Evolutionary conservation across 2,329 filamentous ascomycete species (phyloP).

Genomic region (Neobulgaria alba): DNA sequence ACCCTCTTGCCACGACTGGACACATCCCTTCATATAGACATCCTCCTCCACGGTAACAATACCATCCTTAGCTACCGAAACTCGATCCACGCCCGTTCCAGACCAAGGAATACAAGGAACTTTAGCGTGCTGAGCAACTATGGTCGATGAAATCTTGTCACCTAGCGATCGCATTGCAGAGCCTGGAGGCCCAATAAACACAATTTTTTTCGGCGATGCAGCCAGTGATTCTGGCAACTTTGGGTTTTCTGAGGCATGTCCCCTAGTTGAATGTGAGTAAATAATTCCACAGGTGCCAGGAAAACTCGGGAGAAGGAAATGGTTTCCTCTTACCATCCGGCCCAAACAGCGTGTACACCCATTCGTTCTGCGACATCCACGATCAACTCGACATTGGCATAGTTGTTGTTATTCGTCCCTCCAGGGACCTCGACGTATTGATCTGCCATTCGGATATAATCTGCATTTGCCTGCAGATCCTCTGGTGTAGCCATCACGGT

Average conservation of each 20-base stretch:
- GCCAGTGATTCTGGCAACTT: slow-evolving; percentile 93
- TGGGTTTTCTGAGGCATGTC: slow-evolving; percentile 97
- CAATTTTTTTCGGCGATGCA: slow-evolving; percentile 94
- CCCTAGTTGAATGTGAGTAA: slow-evolving; percentile 44
- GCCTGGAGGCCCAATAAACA: slow-evolving; percentile 96
- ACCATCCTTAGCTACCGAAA: slow-evolving; percentile 68
- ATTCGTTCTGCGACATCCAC: slow-evolving; percentile 98
- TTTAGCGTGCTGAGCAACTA: slow-evolving; percentile 91
- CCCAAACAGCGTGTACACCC: slow-evolving; percentile 98
- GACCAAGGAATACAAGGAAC: slow-evolving; percentile 99
- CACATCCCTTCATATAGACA: slow-evolving; percentile 84
- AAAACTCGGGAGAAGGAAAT: no score
- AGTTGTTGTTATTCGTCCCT: slow-evolving; percentile 99
- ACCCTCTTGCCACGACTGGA: slow-evolving; percentile 82
- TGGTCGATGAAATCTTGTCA: slow-evolving; percentile 99
- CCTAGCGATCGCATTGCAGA: slow-evolving; percentile 98
- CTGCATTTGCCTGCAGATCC: slow-evolving; percentile 93
- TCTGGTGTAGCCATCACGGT: slow-evolving; percentile 99
- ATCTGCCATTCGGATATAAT: slow-evolving; percentile 99
- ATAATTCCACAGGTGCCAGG: no score
- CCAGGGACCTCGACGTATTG: slow-evolving; percentile 98
- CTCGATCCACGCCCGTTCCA: slow-evolving; percentile 78
- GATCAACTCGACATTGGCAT: slow-evolving; percentile 98
- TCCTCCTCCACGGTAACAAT: slow-evolving; percentile 89
- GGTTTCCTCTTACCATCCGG: slow-evolving; percentile 95